These are phyloP conservation scores for Aspergillus pseudoterreus DNA, from an alignment of 2,329 filamentous ascomycete genomes.

Conservation along the genomic window DNA sequence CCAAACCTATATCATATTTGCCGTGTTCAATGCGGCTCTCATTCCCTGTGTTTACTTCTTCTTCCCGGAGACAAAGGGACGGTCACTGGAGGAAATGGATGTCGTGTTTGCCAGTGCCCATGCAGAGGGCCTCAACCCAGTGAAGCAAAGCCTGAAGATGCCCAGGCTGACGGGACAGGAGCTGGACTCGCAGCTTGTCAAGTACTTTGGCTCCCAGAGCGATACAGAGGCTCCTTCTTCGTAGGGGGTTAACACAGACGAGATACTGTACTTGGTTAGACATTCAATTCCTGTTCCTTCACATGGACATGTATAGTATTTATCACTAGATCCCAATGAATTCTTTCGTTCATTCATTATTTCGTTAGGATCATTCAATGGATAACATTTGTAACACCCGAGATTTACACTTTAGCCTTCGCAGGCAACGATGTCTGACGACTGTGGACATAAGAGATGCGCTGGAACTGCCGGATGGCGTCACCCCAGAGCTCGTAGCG, in stretches of 20 bases:
- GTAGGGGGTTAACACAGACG: too few relatives aligned
- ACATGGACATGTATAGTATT: too few relatives aligned
- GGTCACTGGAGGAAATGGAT: constrained; percentile 65
- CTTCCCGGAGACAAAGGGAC: constrained; percentile 57
- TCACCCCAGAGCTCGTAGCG: constrained; percentile 54
- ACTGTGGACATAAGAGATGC: constrained; percentile 54
- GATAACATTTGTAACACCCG: too few relatives aligned
- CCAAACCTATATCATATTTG: constrained; percentile 54
- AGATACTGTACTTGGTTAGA: too few relatives aligned
- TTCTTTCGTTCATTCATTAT: too few relatives aligned
- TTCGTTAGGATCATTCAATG: too few relatives aligned
- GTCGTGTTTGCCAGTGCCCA: constrained; percentile 6
- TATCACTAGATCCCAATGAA: too few relatives aligned
- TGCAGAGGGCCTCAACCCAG: constrained; percentile 3
- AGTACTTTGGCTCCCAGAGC: constrained; percentile 1
- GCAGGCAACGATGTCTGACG: constrained; percentile 7
- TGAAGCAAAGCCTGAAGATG: constrained; percentile 6
- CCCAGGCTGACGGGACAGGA: background rate
- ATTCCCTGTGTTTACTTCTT: constrained; percentile 56
- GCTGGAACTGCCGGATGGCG: constrained; percentile 48
- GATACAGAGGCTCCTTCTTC: background rate
- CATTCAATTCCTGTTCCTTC: too few relatives aligned
- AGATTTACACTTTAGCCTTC: background rate
- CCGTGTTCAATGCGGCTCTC: constrained; percentile 52
- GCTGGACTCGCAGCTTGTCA: background rate